Percentiles rank a stretch among this genome's conserved stretches.
Evolutionary conservation across 371 early-diverging fungal genomes (phyloP).

Genomic region (Synchytrium microbalum): DNA sequence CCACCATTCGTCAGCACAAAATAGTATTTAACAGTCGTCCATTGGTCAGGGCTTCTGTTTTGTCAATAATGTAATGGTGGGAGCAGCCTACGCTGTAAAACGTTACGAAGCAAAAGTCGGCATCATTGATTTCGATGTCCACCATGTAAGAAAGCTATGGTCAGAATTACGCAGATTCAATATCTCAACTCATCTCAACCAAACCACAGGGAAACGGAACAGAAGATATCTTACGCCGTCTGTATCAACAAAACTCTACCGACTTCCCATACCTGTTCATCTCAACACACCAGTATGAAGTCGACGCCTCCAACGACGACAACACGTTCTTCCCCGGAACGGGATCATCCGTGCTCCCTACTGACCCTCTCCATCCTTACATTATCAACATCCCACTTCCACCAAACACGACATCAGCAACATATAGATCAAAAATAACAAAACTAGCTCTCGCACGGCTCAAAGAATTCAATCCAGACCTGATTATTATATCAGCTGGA

Average conservation of each 20-base stretch:
- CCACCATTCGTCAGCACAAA: no score
- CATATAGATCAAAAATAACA: not conserved
- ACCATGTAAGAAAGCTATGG: slow-evolving; percentile 6
- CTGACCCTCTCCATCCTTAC: slow-evolving; percentile 3
- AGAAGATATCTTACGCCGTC: slow-evolving; percentile 12
- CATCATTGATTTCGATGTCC: slow-evolving; percentile 14
- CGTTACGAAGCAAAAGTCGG: slow-evolving; percentile 8
- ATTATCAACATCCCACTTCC: slow-evolving; percentile 9
- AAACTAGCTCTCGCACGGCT: slow-evolving; percentile 7
- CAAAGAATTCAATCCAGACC: slow-evolving; percentile 7
- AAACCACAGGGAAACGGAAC: slow-evolving; percentile 12
- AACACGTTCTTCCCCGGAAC: slow-evolving; percentile 13
- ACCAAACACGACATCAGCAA: not conserved
- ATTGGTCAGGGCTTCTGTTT: slow-evolving; percentile 10
- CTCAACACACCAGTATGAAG: slow-evolving; percentile 9
- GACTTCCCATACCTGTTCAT: slow-evolving; percentile 9
- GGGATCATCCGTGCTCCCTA: not conserved
- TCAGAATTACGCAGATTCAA: not conserved
- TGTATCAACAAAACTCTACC: not conserved
- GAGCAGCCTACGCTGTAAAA: slow-evolving; percentile 7
- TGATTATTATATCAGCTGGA: slow-evolving; percentile 11
- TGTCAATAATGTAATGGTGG: slow-evolving; percentile 14
- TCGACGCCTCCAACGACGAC: not conserved
- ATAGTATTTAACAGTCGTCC: not conserved
- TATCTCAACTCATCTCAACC: not conserved